A percentile compares a stretch with the other conserved stretches of the same genome.
phyloP scores from a whole-genome alignment of 169 alveolate genomes.

The Plasmodium sp. region DNA sequence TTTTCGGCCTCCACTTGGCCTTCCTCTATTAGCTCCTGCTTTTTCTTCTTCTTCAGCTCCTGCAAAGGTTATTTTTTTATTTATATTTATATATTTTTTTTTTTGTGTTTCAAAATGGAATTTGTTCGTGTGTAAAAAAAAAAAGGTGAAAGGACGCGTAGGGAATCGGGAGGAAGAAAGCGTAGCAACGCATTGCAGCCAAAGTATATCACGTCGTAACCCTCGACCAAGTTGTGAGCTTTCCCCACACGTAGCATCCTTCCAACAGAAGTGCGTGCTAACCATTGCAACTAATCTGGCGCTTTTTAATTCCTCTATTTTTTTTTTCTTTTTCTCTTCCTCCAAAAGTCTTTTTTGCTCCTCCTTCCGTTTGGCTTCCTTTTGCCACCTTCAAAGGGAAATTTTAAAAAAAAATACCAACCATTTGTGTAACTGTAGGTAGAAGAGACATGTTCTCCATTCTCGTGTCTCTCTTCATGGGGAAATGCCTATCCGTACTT shows the following conservation, averaged over 20 bases:
- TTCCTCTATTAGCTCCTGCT: conserved; percentile 23
- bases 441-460: background rate
- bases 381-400: conserved; percentile 52
- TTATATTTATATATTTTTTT: no score
- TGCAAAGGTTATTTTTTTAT: background rate
- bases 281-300: conserved; percentile 66
- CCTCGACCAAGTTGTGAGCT: background rate
- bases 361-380: conserved; percentile 46
- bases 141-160: background rate
- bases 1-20: conserved; percentile 41
- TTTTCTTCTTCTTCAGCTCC: conserved; percentile 39
- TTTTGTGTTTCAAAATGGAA: background rate
- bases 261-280: background rate
- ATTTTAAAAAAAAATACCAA: background rate
- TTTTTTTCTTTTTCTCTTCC: conserved; percentile 47
- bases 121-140: background rate
- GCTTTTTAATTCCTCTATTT: conserved; percentile 54
- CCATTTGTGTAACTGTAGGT: background rate
- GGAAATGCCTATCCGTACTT: conserved; percentile 8
- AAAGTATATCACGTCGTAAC: background rate
- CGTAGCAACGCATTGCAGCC: background rate
- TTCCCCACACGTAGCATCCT: background rate
- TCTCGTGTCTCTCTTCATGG: background rate
- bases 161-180: background rate
- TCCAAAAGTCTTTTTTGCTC: conserved; percentile 37